These are phyloP conservation scores for Backusella tuberculispora DNA, from an alignment of 192 early-diverging fungal species.

Conservation along the genomic window DNA sequence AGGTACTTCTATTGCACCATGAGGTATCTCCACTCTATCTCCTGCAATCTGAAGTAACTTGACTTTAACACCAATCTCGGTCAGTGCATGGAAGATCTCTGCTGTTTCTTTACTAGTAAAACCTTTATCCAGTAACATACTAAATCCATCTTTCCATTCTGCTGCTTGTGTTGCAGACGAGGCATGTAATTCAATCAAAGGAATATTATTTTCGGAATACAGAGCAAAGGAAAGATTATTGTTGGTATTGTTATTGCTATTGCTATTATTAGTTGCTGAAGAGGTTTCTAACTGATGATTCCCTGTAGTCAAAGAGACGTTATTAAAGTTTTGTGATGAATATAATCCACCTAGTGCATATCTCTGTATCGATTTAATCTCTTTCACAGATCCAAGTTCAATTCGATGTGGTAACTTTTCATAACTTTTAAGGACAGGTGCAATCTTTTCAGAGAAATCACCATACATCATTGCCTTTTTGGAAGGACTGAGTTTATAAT, in stretches of 20 bases:
- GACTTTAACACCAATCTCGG: slow-evolving; percentile 71
- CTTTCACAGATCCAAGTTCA: slow-evolving; percentile 51
- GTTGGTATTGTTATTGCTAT: neutral
- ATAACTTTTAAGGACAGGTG: slow-evolving; percentile 34
- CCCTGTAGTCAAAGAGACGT: neutral
- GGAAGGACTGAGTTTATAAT: slow-evolving; percentile 63
- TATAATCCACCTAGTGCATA: neutral
- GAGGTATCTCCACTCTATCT: slow-evolving; percentile 59
- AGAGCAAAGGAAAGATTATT: slow-evolving; percentile 43
- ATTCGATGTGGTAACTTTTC: slow-evolving; percentile 58
- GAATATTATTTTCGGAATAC: slow-evolving; percentile 37
- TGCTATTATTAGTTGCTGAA: too few species aligned
- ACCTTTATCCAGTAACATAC: slow-evolving; percentile 66
- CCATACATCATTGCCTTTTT: slow-evolving; percentile 66
- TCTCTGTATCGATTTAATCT: slow-evolving; percentile 44
- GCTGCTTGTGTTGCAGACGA: slow-evolving; percentile 46
- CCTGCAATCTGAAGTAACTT: slow-evolving; percentile 69
- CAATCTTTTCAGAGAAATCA: slow-evolving; percentile 58
- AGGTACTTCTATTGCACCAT: slow-evolving; percentile 43
- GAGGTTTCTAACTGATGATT: neutral
- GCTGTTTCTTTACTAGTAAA: slow-evolving; percentile 69
- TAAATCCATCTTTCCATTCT: slow-evolving; percentile 81
- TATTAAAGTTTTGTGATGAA: neutral
- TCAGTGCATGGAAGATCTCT: slow-evolving; percentile 62
- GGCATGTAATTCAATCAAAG: slow-evolving; percentile 64